Evolutionary conservation across 257 asterid genomes (phyloP).

Genomic region (Schizonepeta tenuifolia): DNA sequence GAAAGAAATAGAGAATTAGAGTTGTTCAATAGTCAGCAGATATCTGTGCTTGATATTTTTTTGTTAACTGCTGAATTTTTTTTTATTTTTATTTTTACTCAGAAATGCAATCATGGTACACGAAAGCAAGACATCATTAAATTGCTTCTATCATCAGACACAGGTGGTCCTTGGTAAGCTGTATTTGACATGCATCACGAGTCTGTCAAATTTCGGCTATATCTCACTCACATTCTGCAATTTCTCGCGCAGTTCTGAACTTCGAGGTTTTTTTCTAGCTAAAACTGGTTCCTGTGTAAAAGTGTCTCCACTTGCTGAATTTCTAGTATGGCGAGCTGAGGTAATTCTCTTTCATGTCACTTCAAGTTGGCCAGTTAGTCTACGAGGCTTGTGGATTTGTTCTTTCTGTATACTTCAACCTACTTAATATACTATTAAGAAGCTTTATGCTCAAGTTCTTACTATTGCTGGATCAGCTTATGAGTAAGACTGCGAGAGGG

Average conservation of each 20-base stretch:
- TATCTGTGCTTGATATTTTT: constrained; percentile 18
- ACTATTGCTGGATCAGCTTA: too few species aligned
- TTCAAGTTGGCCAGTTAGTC: constrained; percentile 30
- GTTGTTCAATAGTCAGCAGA: constrained; percentile 17
- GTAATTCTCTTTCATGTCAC: constrained; percentile 42
- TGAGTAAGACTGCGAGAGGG: too few species aligned
- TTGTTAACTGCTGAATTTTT: constrained; percentile 24
- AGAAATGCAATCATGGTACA: constrained; percentile 59
- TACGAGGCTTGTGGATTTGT: neutral
- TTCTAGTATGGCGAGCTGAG: constrained; percentile 95
- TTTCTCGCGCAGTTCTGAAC: constrained; percentile 60
- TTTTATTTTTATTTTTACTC: constrained; percentile 36
- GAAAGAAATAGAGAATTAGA: neutral
- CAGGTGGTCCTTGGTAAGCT: constrained; percentile 62
- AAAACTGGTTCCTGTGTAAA: constrained; percentile 69
- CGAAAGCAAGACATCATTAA: constrained; percentile 71
- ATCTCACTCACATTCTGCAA: constrained; percentile 27
- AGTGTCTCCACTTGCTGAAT: constrained; percentile 67
- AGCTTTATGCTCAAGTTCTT: neutral
- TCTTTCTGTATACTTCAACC: neutral
- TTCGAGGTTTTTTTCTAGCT: constrained; percentile 51
- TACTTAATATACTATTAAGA: neutral
- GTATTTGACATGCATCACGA: constrained; percentile 25
- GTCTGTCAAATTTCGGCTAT: constrained; percentile 19
- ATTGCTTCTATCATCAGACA: constrained; percentile 58